Base-by-base conservation (phyloP, 768 basidiomycete species). In the Phylloporus arenicola region DNA sequence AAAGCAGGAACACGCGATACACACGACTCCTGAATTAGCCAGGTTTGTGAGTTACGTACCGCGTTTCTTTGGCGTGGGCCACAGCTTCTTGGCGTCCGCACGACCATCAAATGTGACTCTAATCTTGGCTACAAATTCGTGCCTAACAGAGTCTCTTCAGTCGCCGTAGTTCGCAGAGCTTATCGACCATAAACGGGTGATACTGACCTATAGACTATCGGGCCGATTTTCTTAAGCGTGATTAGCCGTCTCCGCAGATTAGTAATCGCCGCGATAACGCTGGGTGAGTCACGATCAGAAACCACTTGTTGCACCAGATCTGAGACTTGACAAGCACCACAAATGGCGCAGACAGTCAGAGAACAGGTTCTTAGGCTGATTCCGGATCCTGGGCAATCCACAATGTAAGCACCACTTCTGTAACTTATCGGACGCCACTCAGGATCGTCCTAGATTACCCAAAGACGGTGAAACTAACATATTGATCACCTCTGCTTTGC, bases 401-500 rank as follows among this genome's bases (percentile, higher is more conserved):
- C 75, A 41, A 76, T 76, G 82, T 83, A 69, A 39, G 54, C 37
- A 39, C 51, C 11, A 41, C 53, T 38, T 45, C 38, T 42, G 6
- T 38, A 24, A 13, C 42, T 34, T 30, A 34, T 44, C 43, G 6
- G 42, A 25, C 35, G 13, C 37, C 1, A 43, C 31, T 49, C 40
- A 46, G 12, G 27, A 42, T 31, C 39, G 25, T 30, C 27, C 22
- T 47, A 86, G 84, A 43, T 67, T 86, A 37, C 96, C 96, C 11
- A 84, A 86, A 67, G 78, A 84, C 40, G 95, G 94, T 41, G 86
- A 93, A 69, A 75, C 76, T 48, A 99, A 98, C 64, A 74, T 94
- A 38, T 74, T 99, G 25, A 84, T 99, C 58, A 97, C 96, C 11
- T 96, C 92, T 56, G 94, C 96, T 33, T 72, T 99, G 49, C 96